Conservation (phyloP, 352 stramenopile genomes). For the Phytophthora gonapodyides region DNA sequence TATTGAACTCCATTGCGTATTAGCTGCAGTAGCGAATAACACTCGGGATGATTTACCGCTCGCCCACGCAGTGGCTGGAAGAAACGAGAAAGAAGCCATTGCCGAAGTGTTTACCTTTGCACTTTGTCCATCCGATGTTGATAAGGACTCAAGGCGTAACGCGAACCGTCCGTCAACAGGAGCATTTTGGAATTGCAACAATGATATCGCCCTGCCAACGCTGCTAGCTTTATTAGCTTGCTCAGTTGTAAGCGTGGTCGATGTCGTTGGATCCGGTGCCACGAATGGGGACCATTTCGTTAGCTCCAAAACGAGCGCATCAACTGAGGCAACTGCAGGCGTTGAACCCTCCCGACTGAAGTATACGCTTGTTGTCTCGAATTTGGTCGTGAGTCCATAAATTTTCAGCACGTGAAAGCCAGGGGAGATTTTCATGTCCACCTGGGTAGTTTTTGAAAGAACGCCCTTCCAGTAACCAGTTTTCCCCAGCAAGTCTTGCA, state of each 20-base stretch:
- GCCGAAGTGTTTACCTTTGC: slow-evolving; percentile 52
- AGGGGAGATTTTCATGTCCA: slow-evolving; percentile 48
- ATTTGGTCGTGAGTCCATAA: slow-evolving; percentile 47
- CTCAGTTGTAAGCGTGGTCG: slow-evolving; percentile 39
- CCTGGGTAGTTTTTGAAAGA: slow-evolving; percentile 41
- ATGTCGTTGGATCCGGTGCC: slow-evolving; percentile 35
- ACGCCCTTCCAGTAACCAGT: slow-evolving; percentile 48
- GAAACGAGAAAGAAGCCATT: slow-evolving; percentile 41
- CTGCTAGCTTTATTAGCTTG: slow-evolving; percentile 40
- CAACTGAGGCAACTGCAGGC: slow-evolving; percentile 28
- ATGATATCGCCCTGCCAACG: slow-evolving; percentile 48
- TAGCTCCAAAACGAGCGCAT: slow-evolving; percentile 34
- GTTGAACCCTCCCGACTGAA: slow-evolving; percentile 48
- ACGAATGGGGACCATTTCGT: slow-evolving; percentile 46
- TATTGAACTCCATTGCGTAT: slow-evolving; percentile 37
- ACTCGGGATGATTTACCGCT: slow-evolving; percentile 36
- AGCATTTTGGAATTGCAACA: slow-evolving; percentile 46
- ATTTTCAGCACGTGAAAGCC: slow-evolving; percentile 51
- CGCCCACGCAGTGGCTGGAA: slow-evolving; percentile 35
- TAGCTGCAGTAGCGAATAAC: slow-evolving; percentile 28
- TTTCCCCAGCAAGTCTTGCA: slow-evolving; percentile 51
- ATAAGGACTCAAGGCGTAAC: slow-evolving; percentile 38
- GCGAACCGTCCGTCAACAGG: slow-evolving; percentile 46
- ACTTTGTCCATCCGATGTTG: slow-evolving; percentile 40
- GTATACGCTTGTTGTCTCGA: slow-evolving; percentile 55